phyloP scores from a whole-genome alignment of 169 alveolate genomes.

The Eimeria brunetti region DNA sequence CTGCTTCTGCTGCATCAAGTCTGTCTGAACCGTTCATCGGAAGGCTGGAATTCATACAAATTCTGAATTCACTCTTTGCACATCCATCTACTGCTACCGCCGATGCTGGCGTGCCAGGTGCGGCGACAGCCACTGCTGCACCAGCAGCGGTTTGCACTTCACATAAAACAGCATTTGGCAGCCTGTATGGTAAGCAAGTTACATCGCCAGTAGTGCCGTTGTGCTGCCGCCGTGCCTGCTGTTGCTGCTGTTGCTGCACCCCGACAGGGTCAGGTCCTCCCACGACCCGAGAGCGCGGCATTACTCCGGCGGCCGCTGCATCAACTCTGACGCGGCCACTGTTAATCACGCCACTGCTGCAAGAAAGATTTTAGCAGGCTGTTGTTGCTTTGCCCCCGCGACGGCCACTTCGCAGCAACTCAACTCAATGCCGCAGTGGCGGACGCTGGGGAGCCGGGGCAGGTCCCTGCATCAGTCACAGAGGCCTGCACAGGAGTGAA shows the following conservation, averaged over 20 bases:
- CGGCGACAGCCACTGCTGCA: constrained; percentile 8
- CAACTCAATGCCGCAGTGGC: background rate
- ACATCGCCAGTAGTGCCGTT: background rate
- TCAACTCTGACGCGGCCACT: background rate
- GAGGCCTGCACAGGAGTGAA: background rate
- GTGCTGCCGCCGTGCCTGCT: background rate
- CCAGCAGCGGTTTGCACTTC: background rate
- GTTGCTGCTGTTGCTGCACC: background rate
- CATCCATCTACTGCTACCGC: background rate
- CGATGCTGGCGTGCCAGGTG: constrained; percentile 9
- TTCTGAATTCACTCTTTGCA: background rate
- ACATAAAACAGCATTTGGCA: background rate
- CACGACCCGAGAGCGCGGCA: background rate
- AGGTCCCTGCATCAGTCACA: background rate
- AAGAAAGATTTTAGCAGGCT: background rate
- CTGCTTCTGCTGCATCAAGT: background rate
- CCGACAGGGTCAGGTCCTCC: background rate
- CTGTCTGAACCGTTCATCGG: background rate
- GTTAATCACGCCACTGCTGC: background rate
- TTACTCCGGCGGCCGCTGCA: background rate
- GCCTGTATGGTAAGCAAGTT: background rate
- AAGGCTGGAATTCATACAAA: background rate
- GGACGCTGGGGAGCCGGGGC: background rate
- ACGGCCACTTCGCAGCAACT: constrained; percentile 17
- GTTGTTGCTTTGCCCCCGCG: background rate